Percentiles rank a stretch among this genome's conserved stretches.
These are phyloP conservation scores for Hymenoscyphus fraxineus DNA, from an alignment of 2,329 filamentous ascomycete genomes.

Conservation along the genomic window DNA sequence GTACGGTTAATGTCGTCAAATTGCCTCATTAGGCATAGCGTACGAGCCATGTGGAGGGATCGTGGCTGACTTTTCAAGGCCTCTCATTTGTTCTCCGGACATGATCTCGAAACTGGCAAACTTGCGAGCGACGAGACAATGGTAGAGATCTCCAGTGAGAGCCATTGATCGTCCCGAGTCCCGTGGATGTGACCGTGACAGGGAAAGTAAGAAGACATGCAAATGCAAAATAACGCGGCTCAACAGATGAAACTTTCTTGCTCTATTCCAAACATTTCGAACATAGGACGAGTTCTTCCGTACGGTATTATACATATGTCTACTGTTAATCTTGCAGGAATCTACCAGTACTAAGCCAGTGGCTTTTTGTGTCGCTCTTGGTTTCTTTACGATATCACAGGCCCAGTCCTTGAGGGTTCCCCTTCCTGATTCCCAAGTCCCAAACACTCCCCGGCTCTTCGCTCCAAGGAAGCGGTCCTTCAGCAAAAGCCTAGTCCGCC, in stretches of 20 bases:
- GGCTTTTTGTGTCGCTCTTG: neutral
- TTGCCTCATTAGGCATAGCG: neutral
- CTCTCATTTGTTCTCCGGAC: neutral
- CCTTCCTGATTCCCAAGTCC: slow-evolving; percentile 12
- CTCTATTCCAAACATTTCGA: neutral
- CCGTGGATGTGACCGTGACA: neutral
- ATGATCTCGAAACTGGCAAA: slow-evolving; percentile 1
- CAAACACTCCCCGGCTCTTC: slow-evolving; percentile 27
- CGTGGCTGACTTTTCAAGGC: neutral
- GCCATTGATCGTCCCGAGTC: neutral
- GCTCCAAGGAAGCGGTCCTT: slow-evolving; percentile 19
- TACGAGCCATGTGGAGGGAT: neutral
- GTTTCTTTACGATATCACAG: neutral
- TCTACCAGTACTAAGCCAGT: neutral
- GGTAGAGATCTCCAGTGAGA: slow-evolving; percentile 1
- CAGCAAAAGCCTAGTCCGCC: slow-evolving; percentile 1
- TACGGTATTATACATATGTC: neutral
- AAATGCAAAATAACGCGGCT: neutral
- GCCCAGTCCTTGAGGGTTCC: neutral
- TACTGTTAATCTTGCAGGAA: neutral
- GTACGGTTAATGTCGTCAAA: slow-evolving; percentile 1
- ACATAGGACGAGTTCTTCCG: neutral
- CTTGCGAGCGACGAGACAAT: slow-evolving; percentile 5
- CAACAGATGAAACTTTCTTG: neutral
- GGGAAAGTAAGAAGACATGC: neutral